Evolutionary conservation across 768 basidiomycete species (phyloP).

Genomic region (Kwoniella sp.): DNA sequence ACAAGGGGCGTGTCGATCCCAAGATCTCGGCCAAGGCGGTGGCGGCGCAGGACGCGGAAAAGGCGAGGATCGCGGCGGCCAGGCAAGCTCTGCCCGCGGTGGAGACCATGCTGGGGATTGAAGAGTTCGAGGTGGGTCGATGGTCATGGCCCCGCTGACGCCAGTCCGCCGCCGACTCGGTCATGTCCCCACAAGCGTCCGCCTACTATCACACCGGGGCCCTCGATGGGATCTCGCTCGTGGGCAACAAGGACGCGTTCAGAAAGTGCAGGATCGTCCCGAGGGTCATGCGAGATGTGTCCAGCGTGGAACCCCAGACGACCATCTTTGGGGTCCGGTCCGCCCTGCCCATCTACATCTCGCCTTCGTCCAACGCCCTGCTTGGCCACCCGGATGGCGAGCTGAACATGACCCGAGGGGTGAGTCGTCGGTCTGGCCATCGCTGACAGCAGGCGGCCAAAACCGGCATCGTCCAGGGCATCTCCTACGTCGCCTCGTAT

Average conservation of each 20-base stretch:
- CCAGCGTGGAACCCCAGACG: constrained; percentile 42
- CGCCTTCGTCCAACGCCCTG: constrained; percentile 52
- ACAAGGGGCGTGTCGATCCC: constrained; percentile 41
- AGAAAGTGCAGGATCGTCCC: constrained; percentile 47
- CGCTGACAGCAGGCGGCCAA: constrained; percentile 35
- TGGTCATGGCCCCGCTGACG: not conserved
- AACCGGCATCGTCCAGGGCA: constrained; percentile 45
- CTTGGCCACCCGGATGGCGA: constrained; percentile 68
- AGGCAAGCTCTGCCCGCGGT: constrained; percentile 35
- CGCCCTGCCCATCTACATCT: constrained; percentile 51
- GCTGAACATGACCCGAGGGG: constrained; percentile 55
- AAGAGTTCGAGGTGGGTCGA: constrained; percentile 44
- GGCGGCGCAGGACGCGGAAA: constrained; percentile 29
- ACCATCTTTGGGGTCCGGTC: constrained; percentile 47
- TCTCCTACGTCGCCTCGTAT: constrained; percentile 48
- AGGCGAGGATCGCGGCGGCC: constrained; percentile 20
- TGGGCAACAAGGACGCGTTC: constrained; percentile 33
- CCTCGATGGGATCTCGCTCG: constrained; percentile 25
- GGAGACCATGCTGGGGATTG: constrained; percentile 41
- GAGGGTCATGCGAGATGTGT: constrained; percentile 47
- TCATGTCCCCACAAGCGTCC: constrained; percentile 21
- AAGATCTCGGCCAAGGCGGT: constrained; percentile 6
- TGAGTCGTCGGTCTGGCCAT: constrained; percentile 9
- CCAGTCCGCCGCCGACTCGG: constrained; percentile 34
- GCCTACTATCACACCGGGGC: constrained; percentile 28